These are phyloP conservation scores for Allium cepa DNA, from an alignment of 106 monocot genomes.

Conservation along the genomic window DNA sequence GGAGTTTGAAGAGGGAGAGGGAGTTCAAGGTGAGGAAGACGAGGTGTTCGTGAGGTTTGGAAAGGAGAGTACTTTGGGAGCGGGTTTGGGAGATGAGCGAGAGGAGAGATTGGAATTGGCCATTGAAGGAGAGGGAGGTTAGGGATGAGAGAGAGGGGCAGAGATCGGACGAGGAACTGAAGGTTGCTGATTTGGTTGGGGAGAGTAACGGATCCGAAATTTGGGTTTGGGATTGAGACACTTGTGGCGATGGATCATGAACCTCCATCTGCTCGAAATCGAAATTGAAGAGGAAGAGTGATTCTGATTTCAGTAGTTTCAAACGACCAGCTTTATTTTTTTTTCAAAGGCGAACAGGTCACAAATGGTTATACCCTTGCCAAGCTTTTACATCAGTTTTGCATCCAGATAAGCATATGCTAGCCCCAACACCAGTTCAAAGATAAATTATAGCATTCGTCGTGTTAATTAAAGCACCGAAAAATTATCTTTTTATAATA, in stretches of 20 bases:
- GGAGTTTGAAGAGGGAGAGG: constrained; percentile 86
- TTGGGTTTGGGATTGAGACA: constrained; percentile 16
- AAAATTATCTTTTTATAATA: too few species aligned
- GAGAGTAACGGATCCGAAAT: constrained; percentile 16
- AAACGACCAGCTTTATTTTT: too few species aligned
- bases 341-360: too few species aligned
- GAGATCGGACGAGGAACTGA: constrained; percentile 25
- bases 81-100: constrained; percentile 44
- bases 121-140: constrained; percentile 43
- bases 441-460: too few species aligned
- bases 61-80: constrained; percentile 13
- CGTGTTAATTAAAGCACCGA: too few species aligned
- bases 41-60: constrained; percentile 65
- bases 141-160: constrained; percentile 42
- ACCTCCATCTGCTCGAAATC: background rate
- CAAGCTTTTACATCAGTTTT: too few species aligned
- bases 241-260: background rate
- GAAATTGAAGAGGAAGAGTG: background rate
- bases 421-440: too few species aligned
- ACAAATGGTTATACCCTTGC: too few species aligned
- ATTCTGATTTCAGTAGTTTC: background rate
- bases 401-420: too few species aligned
- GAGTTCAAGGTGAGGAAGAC: constrained; percentile 63
- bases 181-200: constrained; percentile 4
- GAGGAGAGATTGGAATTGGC: constrained; percentile 55